Conservation (phyloP, 2,329 filamentous ascomycete genomes). For the Penicillium sp. region DNA sequence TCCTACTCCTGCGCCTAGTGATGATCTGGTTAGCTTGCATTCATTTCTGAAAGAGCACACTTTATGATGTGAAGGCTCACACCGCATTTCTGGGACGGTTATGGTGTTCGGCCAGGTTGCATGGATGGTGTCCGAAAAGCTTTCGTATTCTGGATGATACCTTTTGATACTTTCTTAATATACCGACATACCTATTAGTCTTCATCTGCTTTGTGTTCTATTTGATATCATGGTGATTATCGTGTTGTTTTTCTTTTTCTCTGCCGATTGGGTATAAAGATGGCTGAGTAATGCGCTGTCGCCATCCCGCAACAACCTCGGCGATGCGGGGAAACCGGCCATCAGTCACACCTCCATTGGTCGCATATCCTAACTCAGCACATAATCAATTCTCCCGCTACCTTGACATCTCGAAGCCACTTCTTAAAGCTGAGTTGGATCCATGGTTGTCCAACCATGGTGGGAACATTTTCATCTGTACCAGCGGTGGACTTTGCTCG, state of each 20-base stretch:
- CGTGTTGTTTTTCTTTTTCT: too few relatives aligned
- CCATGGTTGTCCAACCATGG: slow-evolving; percentile 14
- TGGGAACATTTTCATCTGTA: slow-evolving; percentile 30
- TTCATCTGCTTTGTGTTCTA: background rate
- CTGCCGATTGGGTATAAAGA: too few relatives aligned
- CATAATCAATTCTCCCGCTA: too few relatives aligned
- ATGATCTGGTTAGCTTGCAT: slow-evolving; percentile 25
- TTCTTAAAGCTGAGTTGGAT: too few relatives aligned
- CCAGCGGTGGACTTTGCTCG: slow-evolving; percentile 31
- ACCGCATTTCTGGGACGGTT: background rate
- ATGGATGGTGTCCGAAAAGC: background rate
- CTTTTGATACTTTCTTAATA: background rate
- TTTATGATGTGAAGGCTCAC: background rate
- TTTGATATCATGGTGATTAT: too few relatives aligned
- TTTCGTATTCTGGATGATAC: background rate
- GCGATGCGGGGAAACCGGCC: too few relatives aligned
- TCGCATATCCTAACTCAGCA: too few relatives aligned
- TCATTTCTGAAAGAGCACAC: slow-evolving; percentile 25
- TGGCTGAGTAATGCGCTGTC: too few relatives aligned
- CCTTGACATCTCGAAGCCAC: background rate
- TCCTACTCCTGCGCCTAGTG: slow-evolving; percentile 24
- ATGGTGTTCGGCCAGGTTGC: background rate
- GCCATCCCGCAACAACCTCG: too few relatives aligned
- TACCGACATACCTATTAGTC: background rate
- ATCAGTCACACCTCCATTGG: too few relatives aligned